Evolutionary conservation across 2,329 filamentous ascomycete genomes (phyloP).

Genomic region (Aspergillus ruber): DNA sequence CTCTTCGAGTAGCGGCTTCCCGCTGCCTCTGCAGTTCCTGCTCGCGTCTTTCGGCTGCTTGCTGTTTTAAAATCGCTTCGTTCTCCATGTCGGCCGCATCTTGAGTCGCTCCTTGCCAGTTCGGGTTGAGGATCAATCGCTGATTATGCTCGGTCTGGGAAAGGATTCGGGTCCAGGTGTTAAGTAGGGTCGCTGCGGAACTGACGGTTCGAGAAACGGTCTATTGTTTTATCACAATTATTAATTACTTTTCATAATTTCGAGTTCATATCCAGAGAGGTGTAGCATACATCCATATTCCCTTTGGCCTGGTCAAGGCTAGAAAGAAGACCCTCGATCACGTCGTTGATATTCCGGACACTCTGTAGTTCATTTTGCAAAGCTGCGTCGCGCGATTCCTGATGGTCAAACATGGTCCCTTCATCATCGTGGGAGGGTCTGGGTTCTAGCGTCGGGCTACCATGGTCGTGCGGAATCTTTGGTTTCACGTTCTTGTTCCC

Average conservation of each 20-base stretch:
- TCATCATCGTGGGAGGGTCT: constrained; percentile 32
- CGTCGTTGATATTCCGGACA: constrained; percentile 77
- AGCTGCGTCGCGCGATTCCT: constrained; percentile 65
- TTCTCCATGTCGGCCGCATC: constrained; percentile 82
- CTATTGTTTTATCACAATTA: constrained; percentile 35
- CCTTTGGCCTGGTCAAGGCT: constrained; percentile 43
- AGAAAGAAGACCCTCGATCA: constrained; percentile 59
- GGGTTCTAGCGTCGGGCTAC: constrained; percentile 17
- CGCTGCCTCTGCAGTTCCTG: constrained; percentile 71
- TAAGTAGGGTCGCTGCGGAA: constrained; percentile 81
- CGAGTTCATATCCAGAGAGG: background rate
- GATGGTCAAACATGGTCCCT: constrained; percentile 53
- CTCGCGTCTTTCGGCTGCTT: constrained; percentile 69
- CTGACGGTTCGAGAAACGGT: constrained; percentile 79
- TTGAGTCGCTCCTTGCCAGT: constrained; percentile 82
- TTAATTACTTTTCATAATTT: background rate
- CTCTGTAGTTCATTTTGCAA: constrained; percentile 74
- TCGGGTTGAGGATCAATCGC: constrained; percentile 76
- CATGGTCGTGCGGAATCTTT: constrained; percentile 34
- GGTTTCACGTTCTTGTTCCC: constrained; percentile 27
- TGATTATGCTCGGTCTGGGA: constrained; percentile 98
- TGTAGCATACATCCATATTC: constrained; percentile 42
- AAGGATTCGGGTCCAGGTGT: constrained; percentile 92
- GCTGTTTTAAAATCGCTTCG: constrained; percentile 65
- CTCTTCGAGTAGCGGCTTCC: constrained; percentile 56